Evolutionary conservation across 1,139 yeast species (phyloP).

Genomic region (Torulaspora pretoriensis): DNA sequence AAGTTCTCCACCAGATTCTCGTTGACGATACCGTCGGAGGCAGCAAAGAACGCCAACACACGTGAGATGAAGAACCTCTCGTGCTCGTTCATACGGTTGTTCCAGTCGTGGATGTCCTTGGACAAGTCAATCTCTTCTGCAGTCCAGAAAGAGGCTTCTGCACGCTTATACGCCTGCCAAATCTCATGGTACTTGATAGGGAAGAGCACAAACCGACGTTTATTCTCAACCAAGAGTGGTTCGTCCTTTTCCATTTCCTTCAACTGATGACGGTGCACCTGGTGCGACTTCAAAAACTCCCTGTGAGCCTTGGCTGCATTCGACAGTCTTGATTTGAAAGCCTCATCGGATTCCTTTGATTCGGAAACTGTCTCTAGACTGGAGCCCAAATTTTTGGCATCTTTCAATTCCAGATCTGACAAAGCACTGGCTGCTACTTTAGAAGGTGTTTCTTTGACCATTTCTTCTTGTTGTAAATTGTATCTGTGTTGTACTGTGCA

Average conservation of each 20-base stretch:
- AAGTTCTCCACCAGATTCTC: slow-evolving; percentile 96
- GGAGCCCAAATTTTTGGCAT: slow-evolving; percentile 27
- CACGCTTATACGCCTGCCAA: slow-evolving; percentile 98
- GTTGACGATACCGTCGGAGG: slow-evolving; percentile 96
- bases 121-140: slow-evolving; percentile 97
- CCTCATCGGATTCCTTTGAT: slow-evolving; percentile 16
- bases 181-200: slow-evolving; percentile 97
- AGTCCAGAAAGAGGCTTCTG: slow-evolving; percentile 99
- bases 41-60: slow-evolving; percentile 96
- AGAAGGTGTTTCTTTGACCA: slow-evolving; percentile 44
- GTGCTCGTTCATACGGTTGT: slow-evolving; percentile 72
- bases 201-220: slow-evolving; percentile 86
- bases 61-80: slow-evolving; percentile 88
- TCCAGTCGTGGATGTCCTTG: slow-evolving; percentile 90
- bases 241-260: slow-evolving; percentile 81
- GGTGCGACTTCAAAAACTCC: slow-evolving; percentile 55
- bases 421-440: slow-evolving; percentile 43
- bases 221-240: slow-evolving; percentile 83
- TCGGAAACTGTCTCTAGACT: slow-evolving; percentile 24
- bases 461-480: slow-evolving; percentile 1
- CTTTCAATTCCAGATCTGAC: slow-evolving; percentile 39
- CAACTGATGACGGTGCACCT: slow-evolving; percentile 64
- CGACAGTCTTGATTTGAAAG: slow-evolving; percentile 23
- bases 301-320: slow-evolving; percentile 42
- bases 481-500: neutral